Base-by-base conservation (phyloP, 352 stramenopile genomes). In the Albugo candida region DNA sequence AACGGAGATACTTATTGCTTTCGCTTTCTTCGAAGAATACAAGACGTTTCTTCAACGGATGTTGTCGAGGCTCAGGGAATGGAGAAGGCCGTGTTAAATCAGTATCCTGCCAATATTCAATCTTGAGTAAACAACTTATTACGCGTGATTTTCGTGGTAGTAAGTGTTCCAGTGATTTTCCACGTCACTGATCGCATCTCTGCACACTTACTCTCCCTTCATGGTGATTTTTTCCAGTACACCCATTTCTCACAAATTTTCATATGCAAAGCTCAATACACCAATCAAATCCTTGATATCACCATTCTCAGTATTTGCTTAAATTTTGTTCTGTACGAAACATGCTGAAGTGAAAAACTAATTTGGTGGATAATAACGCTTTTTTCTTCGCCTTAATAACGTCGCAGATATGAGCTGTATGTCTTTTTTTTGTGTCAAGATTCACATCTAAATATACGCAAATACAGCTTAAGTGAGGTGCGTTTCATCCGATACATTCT, bases 211-310 rank as follows among this genome's bases (percentile, higher is more conserved):
- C 51, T 80, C 61, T 19, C 70, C 72, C 8, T 24, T 24, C 41
- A 75, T 67, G 31, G 73, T 52, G 38, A 83, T 67, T 47, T 58
- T 79, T 58, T 85, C 83, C 34, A 92, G 61, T n/a, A 87, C 55
- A 45, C 75, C 69, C 12, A 95, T 60, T 64, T 96, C 84, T 11
- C 55, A 63, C 0, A 95, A 63, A 60, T 95, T 95, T 60, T 95
- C 76, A 59, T 87, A 88, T 1, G 81, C 80, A 52, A 93, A 95
- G 48, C 80, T 81, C 8, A 93, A 63, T 41, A 87, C 75, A 34
- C 68, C 67, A 5, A 74, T 60, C 10, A 93, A 66, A 36, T 68
- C 70, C 17, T 81, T 67, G 1, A 76, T 81, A 58, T 84, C 76
- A 21, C 61, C 64, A 11, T 54, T 65, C 54, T 95, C 45, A 72